These are phyloP conservation scores for Geosmithia morbida DNA, from an alignment of 2,329 filamentous ascomycete species.

Conservation along the genomic window DNA sequence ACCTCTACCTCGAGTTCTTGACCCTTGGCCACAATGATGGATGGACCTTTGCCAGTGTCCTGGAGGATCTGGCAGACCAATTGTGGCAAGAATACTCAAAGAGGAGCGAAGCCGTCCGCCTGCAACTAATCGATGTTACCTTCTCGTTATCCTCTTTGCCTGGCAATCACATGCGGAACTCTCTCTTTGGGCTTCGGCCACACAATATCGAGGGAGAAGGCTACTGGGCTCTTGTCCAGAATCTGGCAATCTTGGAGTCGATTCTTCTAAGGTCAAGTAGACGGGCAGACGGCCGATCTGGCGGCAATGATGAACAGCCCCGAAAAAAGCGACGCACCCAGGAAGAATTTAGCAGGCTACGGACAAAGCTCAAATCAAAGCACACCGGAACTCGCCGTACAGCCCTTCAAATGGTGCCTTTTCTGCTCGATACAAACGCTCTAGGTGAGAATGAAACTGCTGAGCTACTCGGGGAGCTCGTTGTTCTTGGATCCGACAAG, in stretches of 20 bases:
- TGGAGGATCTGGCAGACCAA: slow-evolving; percentile 54
- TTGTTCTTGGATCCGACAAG: slow-evolving; percentile 52
- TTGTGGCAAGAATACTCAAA: slow-evolving; percentile 69
- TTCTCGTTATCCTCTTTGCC: slow-evolving; percentile 34
- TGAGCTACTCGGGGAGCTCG: slow-evolving; percentile 42
- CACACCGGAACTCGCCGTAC: slow-evolving; percentile 30
- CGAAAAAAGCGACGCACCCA: slow-evolving; percentile 35
- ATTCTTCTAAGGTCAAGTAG: slow-evolving; percentile 20
- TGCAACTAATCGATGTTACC: slow-evolving; percentile 65
- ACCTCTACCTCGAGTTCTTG: slow-evolving; percentile 47
- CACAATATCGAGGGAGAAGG: slow-evolving; percentile 41
- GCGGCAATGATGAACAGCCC: slow-evolving; percentile 26
- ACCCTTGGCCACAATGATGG: slow-evolving; percentile 25
- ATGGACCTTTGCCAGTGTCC: slow-evolving; percentile 20
- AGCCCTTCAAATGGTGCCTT: slow-evolving; percentile 42
- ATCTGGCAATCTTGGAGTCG: slow-evolving; percentile 41
- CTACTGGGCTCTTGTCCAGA: slow-evolving; percentile 45
- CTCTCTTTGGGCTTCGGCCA: slow-evolving; percentile 37
- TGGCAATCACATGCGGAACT: slow-evolving; percentile 27
- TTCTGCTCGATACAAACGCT: slow-evolving; percentile 32
- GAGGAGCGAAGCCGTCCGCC: slow-evolving; percentile 52
- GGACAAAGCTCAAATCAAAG: slow-evolving; percentile 29
- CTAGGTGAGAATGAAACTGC: slow-evolving; percentile 35
- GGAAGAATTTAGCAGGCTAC: slow-evolving; percentile 27
- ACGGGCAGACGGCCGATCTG: slow-evolving; percentile 7